Evolutionary conservation across 768 basidiomycete genomes (phyloP).

Genomic region (Russula griseocarnosa): DNA sequence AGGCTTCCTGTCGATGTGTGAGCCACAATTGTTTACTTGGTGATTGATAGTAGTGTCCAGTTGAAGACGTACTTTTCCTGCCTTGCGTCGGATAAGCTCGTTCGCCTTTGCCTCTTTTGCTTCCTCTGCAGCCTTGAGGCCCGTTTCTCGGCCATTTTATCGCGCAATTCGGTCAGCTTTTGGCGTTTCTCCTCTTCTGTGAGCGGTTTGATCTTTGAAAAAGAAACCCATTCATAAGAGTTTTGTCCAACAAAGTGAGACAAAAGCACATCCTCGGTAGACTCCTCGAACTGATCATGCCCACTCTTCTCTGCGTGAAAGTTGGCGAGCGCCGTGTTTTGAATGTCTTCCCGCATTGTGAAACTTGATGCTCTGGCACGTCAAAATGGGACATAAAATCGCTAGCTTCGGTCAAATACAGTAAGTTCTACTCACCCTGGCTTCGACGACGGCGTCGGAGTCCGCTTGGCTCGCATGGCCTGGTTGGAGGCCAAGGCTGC

Average conservation of each 20-base stretch:
- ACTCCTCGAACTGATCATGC: conserved; percentile 94
- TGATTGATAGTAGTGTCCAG: background rate
- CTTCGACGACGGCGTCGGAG: conserved; percentile 47
- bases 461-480: conserved; percentile 36
- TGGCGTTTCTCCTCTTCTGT: conserved; percentile 91
- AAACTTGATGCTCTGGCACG: conserved; percentile 70
- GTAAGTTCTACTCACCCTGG: conserved; percentile 51
- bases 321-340: conserved; percentile 81
- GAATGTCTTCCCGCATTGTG: conserved; percentile 82
- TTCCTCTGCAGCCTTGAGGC: conserved; percentile 68
- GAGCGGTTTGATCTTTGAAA: conserved; percentile 75
- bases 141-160: conserved; percentile 79
- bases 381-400: background rate
- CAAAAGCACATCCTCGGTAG: conserved; percentile 74
- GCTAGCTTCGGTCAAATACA: background rate
- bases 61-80: conserved; percentile 57
- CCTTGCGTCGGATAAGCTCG: conserved; percentile 78
- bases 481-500: conserved; percentile 49
- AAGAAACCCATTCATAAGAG: background rate
- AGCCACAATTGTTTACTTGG: background rate
- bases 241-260: background rate
- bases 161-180: conserved; percentile 72
- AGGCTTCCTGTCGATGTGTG: conserved; percentile 53
- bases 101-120: conserved; percentile 67
- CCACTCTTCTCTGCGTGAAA: conserved; percentile 95